Conservation (phyloP, 2,329 filamentous ascomycete genomes). For the Penicillium sp. region DNA sequence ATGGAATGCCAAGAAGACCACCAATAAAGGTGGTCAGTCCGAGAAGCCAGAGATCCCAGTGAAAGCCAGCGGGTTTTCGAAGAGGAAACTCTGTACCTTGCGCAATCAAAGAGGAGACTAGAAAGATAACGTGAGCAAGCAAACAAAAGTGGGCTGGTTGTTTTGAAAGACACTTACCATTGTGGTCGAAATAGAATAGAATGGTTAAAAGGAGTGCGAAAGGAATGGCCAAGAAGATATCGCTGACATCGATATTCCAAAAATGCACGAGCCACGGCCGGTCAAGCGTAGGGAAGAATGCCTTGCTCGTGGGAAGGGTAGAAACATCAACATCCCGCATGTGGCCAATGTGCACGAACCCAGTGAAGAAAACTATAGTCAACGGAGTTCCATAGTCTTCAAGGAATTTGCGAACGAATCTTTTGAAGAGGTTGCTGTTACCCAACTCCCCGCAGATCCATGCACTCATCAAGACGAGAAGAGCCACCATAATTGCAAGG, state of each 20-base stretch:
- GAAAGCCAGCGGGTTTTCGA: constrained; percentile 79
- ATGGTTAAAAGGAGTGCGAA: constrained; percentile 83
- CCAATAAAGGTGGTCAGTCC: constrained; percentile 77
- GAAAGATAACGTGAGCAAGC: neutral
- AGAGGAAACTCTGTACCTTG: constrained; percentile 84
- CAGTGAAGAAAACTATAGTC: constrained; percentile 84
- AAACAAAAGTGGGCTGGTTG: neutral
- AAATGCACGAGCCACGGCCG: constrained; percentile 79
- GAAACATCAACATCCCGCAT: constrained; percentile 74
- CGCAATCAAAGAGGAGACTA: constrained; percentile 79
- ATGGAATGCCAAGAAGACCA: constrained; percentile 76
- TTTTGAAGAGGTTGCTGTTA: constrained; percentile 71
- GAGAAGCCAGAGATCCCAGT: constrained; percentile 83
- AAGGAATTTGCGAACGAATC: constrained; percentile 77
- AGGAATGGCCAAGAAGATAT: constrained; percentile 83
- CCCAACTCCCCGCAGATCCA: constrained; percentile 76
- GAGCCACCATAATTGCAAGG: constrained; percentile 74
- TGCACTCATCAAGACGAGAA: constrained; percentile 77
- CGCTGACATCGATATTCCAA: constrained; percentile 73
- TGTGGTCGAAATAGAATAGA: constrained; percentile 89
- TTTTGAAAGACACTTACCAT: constrained; percentile 59
- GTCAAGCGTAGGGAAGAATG: constrained; percentile 77
- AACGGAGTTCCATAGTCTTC: constrained; percentile 88
- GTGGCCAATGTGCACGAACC: constrained; percentile 83
- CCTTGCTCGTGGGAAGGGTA: constrained; percentile 72